phyloP scores from a whole-genome alignment of 176 grass and related monocot genomes.

The barley (Hordeum vulgare) region DNA sequence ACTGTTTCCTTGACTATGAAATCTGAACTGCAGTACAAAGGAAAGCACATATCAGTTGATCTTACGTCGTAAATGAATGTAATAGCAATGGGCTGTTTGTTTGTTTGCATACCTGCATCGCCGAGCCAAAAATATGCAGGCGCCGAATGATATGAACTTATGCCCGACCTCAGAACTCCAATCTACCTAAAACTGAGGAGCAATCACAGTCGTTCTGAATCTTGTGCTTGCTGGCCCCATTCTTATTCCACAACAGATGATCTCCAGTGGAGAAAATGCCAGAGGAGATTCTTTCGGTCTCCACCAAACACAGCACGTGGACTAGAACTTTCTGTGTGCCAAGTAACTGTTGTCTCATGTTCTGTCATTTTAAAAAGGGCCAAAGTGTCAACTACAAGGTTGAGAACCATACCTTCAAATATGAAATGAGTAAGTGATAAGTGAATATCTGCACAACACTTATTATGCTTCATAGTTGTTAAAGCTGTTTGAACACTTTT shows the following conservation, averaged over 20 bases:
- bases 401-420: background rate
- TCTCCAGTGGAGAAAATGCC: background rate
- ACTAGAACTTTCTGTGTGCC: background rate
- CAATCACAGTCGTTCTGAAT: background rate
- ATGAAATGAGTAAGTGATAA: background rate
- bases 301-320: background rate
- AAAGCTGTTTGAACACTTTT: background rate
- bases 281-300: background rate
- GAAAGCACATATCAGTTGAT: background rate
- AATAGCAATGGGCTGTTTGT: background rate
- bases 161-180: background rate
- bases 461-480: background rate
- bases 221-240: background rate
- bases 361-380: background rate
- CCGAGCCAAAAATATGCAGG: background rate
- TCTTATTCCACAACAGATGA: background rate
- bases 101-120: background rate
- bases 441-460: background rate
- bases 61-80: background rate
- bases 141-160: background rate
- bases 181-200: background rate
- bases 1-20: background rate
- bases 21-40: constrained; percentile 13
- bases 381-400: background rate
- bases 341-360: background rate